Percentiles rank a stretch among this genome's conserved stretches.
phyloP scores from a whole-genome alignment of 2,329 filamentous ascomycete species.

The Atkinsonella texensis region DNA sequence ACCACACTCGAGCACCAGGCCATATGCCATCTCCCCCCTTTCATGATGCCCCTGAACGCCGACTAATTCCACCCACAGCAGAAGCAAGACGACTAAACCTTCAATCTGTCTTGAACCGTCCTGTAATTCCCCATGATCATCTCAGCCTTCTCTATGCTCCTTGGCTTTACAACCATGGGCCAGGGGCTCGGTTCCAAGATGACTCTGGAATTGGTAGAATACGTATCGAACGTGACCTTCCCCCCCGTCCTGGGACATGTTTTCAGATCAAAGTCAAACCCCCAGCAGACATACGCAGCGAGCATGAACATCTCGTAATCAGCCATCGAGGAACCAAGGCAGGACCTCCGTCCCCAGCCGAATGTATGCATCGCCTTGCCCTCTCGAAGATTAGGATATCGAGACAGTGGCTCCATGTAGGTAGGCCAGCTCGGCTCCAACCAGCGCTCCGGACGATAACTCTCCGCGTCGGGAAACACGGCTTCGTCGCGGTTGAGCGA shows the following conservation, averaged over 20 bases:
- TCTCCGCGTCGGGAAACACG: constrained; percentile 9
- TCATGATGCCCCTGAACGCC: no score
- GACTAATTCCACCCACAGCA: no score
- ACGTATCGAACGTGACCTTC: constrained; percentile 31
- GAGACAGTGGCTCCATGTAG: constrained; percentile 50
- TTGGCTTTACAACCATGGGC: constrained; percentile 30
- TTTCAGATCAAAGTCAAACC: constrained; percentile 27
- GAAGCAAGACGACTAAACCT: not conserved
- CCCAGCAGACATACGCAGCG: constrained; percentile 36
- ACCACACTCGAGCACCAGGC: no score
- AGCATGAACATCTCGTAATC: constrained; percentile 45
- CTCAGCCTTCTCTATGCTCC: constrained; percentile 24
- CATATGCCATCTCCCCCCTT: no score
- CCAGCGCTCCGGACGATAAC: constrained; percentile 50
- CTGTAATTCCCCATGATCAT: constrained; percentile 26
- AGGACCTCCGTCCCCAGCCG: constrained; percentile 28
- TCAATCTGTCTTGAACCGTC: not conserved
- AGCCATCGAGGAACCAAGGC: constrained; percentile 8
- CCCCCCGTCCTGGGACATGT: constrained; percentile 30
- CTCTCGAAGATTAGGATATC: constrained; percentile 50
- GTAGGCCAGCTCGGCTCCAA: constrained; percentile 51
- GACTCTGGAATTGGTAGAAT: constrained; percentile 38
- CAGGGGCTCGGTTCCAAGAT: constrained; percentile 39
- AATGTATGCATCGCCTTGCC: constrained; percentile 49
- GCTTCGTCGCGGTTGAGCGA: constrained; percentile 34